phyloP scores from a whole-genome alignment of 1,139 yeast species.

The Lodderomyces pseudojiufengensis region DNA sequence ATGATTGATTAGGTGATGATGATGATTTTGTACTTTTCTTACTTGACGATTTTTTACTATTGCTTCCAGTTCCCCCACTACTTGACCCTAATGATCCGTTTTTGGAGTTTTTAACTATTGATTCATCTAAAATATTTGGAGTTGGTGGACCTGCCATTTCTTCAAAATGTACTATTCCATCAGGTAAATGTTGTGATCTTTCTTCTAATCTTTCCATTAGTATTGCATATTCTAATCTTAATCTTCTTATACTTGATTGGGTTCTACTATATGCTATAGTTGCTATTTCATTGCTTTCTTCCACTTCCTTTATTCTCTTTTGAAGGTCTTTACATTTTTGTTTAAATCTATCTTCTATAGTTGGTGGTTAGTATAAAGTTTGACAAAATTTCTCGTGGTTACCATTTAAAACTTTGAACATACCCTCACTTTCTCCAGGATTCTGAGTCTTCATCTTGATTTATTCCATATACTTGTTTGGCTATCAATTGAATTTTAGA shows the following conservation, averaged over 20 bases:
- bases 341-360: slow-evolving; percentile 39
- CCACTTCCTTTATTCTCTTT: slow-evolving; percentile 68
- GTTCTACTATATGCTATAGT: slow-evolving; percentile 78
- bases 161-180: slow-evolving; percentile 29
- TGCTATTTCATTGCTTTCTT: slow-evolving; percentile 74
- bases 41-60: too few relatives aligned
- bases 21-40: slow-evolving; percentile 4
- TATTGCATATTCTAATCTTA: slow-evolving; percentile 78
- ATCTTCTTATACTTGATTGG: slow-evolving; percentile 69
- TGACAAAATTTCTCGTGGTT: not conserved
- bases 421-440: slow-evolving; percentile 37
- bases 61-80: too few relatives aligned
- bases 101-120: slow-evolving; percentile 18
- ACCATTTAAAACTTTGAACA: too few relatives aligned
- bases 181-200: slow-evolving; percentile 38
- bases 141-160: slow-evolving; percentile 45
- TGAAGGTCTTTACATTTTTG: slow-evolving; percentile 72
- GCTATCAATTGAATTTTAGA: too few relatives aligned
- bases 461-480: too few relatives aligned
- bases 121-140: slow-evolving; percentile 34
- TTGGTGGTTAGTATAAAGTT: slow-evolving; percentile 1
- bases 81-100: slow-evolving; percentile 17
- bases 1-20: slow-evolving; percentile 4
- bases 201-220: slow-evolving; percentile 76
- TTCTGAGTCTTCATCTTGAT: slow-evolving; percentile 11